Evolutionary conservation across 2,329 filamentous ascomycete genomes (phyloP), one percentile per base, ranked within the genome.

Genomic region (Clonostachys solani): DNA sequence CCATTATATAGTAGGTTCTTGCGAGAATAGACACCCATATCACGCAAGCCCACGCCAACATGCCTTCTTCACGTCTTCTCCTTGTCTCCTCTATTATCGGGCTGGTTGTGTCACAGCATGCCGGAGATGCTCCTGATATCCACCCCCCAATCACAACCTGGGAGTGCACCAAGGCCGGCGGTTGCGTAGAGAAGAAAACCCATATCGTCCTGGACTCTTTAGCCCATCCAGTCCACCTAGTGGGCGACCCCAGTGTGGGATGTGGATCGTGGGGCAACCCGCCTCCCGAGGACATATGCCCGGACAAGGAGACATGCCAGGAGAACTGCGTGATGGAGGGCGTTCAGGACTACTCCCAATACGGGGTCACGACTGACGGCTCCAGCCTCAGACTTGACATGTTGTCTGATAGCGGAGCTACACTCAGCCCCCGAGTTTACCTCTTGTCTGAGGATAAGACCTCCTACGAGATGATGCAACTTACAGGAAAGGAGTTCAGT

Each of bases 401-500:
- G 44, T 56, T 64, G 15, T 43, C 46, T 29, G 50, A 56, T 34
- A 45, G 50, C 41, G 56, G 56, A 36, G 53, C 55, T 17, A 41
- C 41, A 6, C 42, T 56, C 18, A 38, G 45, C 47, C 66, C 80
- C 7, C 73, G 83, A 42, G 64, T 84, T 23, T 86, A 85, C 59
- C 69, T 86, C 15, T 71, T 86, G 56, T 71, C 72, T 49, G 64
- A 55, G 54, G 68, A 73, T 49, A 74, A 81, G 50, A 67, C 71
- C 49, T 73, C 73, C 42, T 87, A 87, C 59, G 67, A 84, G 62
- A 71, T 79, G 58, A 73, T 86, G 60, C 69, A 82, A 50, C 68
- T 86, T 44, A 72, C 77, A 23, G 80, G 79, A 56, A 65, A 76
- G 52, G 83, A 87, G 60, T 77, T 87, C 58, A 77, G 77, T 13